These are phyloP conservation scores for Blepharisma stoltei DNA, from an alignment of 73 alveolate species.

Conservation along the genomic window DNA sequence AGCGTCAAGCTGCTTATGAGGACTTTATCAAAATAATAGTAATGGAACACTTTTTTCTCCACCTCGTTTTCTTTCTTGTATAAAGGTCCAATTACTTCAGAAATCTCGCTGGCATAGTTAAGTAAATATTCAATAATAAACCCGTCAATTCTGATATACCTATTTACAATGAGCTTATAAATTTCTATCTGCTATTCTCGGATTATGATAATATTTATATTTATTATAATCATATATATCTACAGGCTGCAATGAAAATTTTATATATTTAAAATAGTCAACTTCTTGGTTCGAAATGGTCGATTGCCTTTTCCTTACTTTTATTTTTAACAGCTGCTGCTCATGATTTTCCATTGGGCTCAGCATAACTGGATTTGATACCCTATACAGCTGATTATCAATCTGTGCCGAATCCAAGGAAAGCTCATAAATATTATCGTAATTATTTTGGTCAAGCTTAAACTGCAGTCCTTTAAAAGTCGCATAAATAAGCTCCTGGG, in stretches of 20 bases:
- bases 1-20: not conserved
- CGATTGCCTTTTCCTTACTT: not conserved
- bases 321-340: not conserved
- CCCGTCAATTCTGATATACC: conserved; percentile 26
- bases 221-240: too few relatives aligned
- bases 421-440: not conserved
- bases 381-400: conserved; percentile 17
- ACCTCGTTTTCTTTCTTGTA: not conserved
- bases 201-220: too few relatives aligned
- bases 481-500: conserved; percentile 14
- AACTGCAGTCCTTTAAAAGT: not conserved
- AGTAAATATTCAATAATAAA: not conserved
- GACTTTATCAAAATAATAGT: conserved; percentile 15
- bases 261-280: conserved; percentile 11
- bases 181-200: too few relatives aligned
- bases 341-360: not conserved
- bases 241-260: not conserved
- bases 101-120: not conserved
- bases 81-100: conserved; percentile 3
- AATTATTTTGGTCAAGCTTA: not conserved
- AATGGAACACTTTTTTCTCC: not conserved
- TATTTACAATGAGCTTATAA: too few relatives aligned
- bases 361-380: not conserved
- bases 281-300: conserved; percentile 19
- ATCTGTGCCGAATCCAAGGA: not conserved